Percentiles rank a stretch among this genome's conserved stretches.
Evolutionary conservation across 73 alveolate species (phyloP).

Genomic region (Diophrys appendiculata): DNA sequence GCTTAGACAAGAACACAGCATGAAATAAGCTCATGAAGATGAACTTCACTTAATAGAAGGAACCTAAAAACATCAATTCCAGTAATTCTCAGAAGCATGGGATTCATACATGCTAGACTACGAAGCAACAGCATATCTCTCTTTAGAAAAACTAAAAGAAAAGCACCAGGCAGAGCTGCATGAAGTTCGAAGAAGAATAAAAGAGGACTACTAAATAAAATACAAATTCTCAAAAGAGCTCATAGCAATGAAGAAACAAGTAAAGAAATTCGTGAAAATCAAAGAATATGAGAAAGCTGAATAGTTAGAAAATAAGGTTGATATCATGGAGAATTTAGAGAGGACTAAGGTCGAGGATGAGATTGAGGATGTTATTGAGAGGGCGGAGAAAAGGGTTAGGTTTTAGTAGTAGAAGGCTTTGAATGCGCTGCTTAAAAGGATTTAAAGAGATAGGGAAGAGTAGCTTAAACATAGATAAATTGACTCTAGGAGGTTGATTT

Average conservation of each 20-base stretch:
- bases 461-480: conserved; percentile 66
- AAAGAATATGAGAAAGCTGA: conserved; percentile 60
- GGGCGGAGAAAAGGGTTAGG: conserved; percentile 27
- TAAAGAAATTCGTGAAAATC: conserved; percentile 29
- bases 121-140: conserved; percentile 58
- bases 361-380: conserved; percentile 20
- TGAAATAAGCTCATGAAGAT: conserved; percentile 29
- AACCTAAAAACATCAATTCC: conserved; percentile 29
- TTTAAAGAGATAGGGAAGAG: conserved; percentile 71
- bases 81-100: conserved; percentile 58
- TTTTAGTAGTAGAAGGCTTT: conserved; percentile 54
- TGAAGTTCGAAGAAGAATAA: conserved; percentile 47
- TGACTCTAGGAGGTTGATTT: conserved; percentile 69
- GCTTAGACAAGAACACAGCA: conserved; percentile 12
- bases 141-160: conserved; percentile 54
- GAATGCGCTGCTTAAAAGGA: conserved; percentile 68
- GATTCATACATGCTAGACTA: conserved; percentile 62
- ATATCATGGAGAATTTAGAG: conserved; percentile 34
- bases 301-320: conserved; percentile 29
- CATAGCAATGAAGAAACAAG: conserved; percentile 59
- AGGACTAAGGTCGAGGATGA: conserved; percentile 38
- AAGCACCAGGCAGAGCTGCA: conserved; percentile 33
- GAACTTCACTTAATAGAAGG: conserved; percentile 38
- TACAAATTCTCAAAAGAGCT: conserved; percentile 62
- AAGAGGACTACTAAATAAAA: conserved; percentile 46